phyloP scores from a whole-genome alignment of 306 rosid species.

The Corylus heterophylla region DNA sequence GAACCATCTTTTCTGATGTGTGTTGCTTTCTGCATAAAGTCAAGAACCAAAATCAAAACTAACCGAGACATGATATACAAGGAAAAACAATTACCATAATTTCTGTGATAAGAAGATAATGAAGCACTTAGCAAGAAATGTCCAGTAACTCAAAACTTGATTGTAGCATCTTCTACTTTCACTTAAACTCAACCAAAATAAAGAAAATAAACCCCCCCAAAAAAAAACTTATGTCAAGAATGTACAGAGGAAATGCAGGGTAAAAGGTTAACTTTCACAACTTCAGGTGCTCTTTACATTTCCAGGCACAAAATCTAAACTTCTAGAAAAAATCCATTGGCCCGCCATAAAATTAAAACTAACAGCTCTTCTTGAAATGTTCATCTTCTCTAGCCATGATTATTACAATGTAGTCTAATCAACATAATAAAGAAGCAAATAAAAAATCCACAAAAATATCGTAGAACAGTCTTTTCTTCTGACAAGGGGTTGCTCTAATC shows the following conservation, averaged over 20 bases:
- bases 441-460: background rate
- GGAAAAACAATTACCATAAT: slow-evolving; percentile 15
- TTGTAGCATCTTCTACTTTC: background rate
- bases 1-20: slow-evolving; percentile 79
- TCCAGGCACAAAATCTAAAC: background rate
- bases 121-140: background rate
- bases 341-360: background rate
- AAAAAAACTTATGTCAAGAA: background rate
- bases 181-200: background rate
- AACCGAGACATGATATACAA: slow-evolving; percentile 18
- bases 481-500: background rate
- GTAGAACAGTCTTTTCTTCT: background rate
- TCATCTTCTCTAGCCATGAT: background rate
- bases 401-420: background rate
- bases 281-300: background rate
- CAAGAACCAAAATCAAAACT: slow-evolving; percentile 23
- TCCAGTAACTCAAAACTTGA: slow-evolving; percentile 7
- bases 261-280: background rate
- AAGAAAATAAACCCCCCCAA: background rate
- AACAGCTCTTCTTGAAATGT: background rate
- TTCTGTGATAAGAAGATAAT: background rate
- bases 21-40: slow-evolving; percentile 65
- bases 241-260: background rate
- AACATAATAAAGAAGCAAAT: background rate
- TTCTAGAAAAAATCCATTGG: background rate